Evolutionary conservation across 2,329 filamentous ascomycete genomes (phyloP).

Genomic region (Aureobasidium sp.): DNA sequence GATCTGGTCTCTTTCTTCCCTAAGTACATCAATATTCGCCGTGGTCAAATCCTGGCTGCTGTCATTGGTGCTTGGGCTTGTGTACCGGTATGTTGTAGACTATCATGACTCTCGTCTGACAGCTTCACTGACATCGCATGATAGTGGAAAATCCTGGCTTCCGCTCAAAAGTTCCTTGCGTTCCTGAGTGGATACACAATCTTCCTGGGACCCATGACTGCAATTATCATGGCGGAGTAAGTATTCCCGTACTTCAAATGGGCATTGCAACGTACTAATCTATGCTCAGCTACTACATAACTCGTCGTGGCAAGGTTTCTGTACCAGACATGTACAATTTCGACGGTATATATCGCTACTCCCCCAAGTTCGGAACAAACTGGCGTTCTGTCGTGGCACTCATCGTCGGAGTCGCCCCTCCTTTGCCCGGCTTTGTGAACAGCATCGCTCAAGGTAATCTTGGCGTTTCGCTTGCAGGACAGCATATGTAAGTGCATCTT

Average conservation of each 20-base stretch:
- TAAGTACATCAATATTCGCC: slow-evolving; percentile 39
- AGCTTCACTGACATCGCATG: neutral
- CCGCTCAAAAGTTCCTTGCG: slow-evolving; percentile 38
- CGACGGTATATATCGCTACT: slow-evolving; percentile 30
- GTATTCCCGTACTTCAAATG: neutral
- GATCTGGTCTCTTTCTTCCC: slow-evolving; percentile 28
- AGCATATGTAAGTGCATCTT: neutral
- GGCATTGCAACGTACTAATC: neutral
- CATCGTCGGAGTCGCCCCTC: slow-evolving; percentile 27
- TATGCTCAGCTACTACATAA: slow-evolving; percentile 25
- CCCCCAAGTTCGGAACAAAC: slow-evolving; percentile 27
- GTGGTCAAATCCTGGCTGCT: slow-evolving; percentile 39
- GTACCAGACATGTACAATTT: slow-evolving; percentile 32
- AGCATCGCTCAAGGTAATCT: slow-evolving; percentile 2
- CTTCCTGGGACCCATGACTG: slow-evolving; percentile 33
- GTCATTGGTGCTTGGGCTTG: slow-evolving; percentile 42
- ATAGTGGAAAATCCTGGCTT: slow-evolving; percentile 40
- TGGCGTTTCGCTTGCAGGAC: neutral
- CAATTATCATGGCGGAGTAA: slow-evolving; percentile 11
- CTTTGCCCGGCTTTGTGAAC: slow-evolving; percentile 28
- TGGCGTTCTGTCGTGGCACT: slow-evolving; percentile 30
- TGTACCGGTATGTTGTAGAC: slow-evolving; percentile 29
- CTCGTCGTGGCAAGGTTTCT: slow-evolving; percentile 26
- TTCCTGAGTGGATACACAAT: slow-evolving; percentile 70
- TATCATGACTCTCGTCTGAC: no score